Base-by-base conservation (phyloP, 768 basidiomycete genomes). In the Leccinum imitatum region DNA sequence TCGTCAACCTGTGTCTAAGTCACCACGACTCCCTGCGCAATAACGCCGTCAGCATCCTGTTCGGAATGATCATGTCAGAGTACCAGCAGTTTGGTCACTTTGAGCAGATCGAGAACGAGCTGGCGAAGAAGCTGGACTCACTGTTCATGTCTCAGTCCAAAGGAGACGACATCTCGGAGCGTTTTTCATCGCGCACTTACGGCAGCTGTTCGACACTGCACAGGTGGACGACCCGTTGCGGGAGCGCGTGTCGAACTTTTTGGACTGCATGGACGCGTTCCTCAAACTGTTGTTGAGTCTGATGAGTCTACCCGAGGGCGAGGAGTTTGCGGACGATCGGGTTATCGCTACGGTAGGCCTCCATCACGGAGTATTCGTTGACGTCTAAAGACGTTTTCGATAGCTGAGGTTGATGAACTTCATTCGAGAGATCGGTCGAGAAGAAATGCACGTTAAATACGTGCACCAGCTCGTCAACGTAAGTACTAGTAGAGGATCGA, bases 381-480 rank as follows among this genome's bases (percentile, higher is more conserved):
- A 8, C 5, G 1, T 54, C 50, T 70, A 59, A 67, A 15, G n/a
- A 67, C 17, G 13, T 55, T 27, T 19, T 30, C 54, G 37, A 53
- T 60, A 92, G 90, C 78, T 95, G 62, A 84, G 92, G 35, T 77
- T 97, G 61, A 94, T 97, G 89, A 93, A 94, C 72, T 97, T 95
- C 73, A 93, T 96, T 64, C 84, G 93, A 17, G 84, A 90, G 17
- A 95, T 96, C 58, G 94, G 94, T 15, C 82, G 95, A 13, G 89
- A 93, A 68, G 94, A 95, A 69, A 94, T 97, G 60, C 95, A 95
- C 68, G 91, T 95, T 74, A 93, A 95, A 82, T 96, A 96, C 72
- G 91, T 96, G 23, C 93, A 97, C 69, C 93, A 95, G 69, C 86
- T 97, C 25, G 92, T 96, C 54, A 91, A 93, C 66, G 91, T 95